phyloP scores from a whole-genome alignment of 225 moss, liverwort and hornwort species.

The Antitrichia curtipendula region DNA sequence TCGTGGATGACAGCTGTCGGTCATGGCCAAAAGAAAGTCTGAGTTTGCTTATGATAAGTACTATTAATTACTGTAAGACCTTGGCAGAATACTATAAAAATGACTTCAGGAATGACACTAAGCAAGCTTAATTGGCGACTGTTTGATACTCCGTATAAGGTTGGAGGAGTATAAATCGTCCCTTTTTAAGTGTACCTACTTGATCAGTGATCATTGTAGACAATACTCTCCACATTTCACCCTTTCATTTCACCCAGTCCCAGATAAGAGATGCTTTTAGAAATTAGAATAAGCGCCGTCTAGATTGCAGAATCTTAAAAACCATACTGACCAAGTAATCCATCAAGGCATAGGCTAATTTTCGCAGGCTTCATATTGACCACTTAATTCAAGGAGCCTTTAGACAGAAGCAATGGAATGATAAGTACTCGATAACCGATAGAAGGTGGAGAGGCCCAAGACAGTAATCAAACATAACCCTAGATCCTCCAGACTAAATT shows the following conservation, averaged over 20 bases:
- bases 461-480: not conserved
- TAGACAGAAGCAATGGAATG: not conserved
- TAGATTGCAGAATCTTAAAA: too few species aligned
- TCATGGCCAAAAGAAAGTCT: not conserved
- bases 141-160: not conserved
- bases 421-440: not conserved
- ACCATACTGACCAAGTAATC: not conserved
- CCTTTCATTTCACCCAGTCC: not conserved
- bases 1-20: conserved; percentile 29
- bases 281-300: not conserved
- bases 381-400: not conserved
- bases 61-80: not conserved
- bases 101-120: not conserved
- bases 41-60: not conserved
- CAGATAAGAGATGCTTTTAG: not conserved
- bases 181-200: not conserved
- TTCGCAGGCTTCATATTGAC: not conserved
- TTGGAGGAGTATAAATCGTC: not conserved
- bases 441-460: not conserved
- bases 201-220: not conserved
- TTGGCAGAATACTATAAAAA: not conserved
- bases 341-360: too few species aligned
- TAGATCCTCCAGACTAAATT: not conserved
- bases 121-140: not conserved
- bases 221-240: not conserved